Conservation (phyloP, 192 early-diverging fungal genomes). For the Backusella parvicylindrica region DNA sequence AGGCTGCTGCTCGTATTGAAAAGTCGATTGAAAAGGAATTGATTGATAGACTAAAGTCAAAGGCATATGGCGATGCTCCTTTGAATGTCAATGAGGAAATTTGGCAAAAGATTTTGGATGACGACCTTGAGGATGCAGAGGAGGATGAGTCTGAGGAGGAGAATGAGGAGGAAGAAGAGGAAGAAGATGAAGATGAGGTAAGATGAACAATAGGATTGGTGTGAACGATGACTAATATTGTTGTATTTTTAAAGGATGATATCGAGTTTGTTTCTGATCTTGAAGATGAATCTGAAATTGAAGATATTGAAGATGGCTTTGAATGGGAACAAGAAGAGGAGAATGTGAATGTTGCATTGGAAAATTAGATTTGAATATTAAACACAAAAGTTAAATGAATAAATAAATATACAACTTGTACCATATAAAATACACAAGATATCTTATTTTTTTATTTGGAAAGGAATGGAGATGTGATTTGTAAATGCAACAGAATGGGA, state of each 20-base stretch:
- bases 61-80: slow-evolving; percentile 94
- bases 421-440: neutral
- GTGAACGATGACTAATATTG: slow-evolving; percentile 29
- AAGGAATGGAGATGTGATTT: too few relatives aligned
- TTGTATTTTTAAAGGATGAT: slow-evolving; percentile 38
- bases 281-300: slow-evolving; percentile 50
- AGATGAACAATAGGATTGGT: slow-evolving; percentile 36
- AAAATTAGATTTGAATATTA: neutral
- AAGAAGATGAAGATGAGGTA: slow-evolving; percentile 47
- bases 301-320: slow-evolving; percentile 27
- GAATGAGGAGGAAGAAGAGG: slow-evolving; percentile 66
- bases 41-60: slow-evolving; percentile 84
- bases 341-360: slow-evolving; percentile 38
- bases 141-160: slow-evolving; percentile 70
- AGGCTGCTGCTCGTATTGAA: slow-evolving; percentile 88
- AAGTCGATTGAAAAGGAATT: slow-evolving; percentile 95
- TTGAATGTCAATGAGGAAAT: slow-evolving; percentile 89
- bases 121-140: slow-evolving; percentile 65
- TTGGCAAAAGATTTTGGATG: slow-evolving; percentile 86
- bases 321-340: slow-evolving; percentile 16
- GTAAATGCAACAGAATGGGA: too few relatives aligned
- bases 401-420: neutral
- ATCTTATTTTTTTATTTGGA: neutral
- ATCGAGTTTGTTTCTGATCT: slow-evolving; percentile 58
- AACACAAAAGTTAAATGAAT: neutral